phyloP scores from a whole-genome alignment of 331 rosid genomes.

The Malus hybrid region DNA sequence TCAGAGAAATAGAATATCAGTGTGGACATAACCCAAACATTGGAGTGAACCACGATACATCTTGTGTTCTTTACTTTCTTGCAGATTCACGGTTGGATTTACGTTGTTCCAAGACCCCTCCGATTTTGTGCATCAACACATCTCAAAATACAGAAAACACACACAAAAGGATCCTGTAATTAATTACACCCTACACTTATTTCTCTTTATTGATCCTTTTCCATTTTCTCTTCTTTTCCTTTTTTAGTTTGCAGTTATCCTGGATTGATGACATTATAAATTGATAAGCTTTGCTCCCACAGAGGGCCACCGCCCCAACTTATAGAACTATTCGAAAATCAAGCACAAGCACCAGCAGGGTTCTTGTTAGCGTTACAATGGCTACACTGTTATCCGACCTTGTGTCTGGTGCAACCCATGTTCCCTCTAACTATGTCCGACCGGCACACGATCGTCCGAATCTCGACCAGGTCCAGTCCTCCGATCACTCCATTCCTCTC shows the following conservation, averaged over 20 bases:
- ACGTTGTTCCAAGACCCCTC: too few relatives aligned
- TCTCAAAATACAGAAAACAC: neutral
- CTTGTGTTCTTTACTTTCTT: too few relatives aligned
- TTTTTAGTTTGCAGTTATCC: neutral
- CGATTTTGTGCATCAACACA: too few relatives aligned
- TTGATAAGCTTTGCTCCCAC: neutral
- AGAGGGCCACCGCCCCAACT: neutral
- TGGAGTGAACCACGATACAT: too few relatives aligned
- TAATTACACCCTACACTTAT: neutral
- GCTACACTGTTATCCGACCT: neutral
- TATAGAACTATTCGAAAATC: neutral
- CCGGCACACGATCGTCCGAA: conserved; percentile 14
- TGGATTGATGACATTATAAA: neutral
- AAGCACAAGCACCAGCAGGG: neutral
- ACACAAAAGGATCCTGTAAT: neutral
- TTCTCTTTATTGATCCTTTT: neutral
- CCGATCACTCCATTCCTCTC: conserved; percentile 12
- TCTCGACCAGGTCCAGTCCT: neutral
- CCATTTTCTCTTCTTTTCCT: neutral
- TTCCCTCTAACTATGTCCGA: conserved; percentile 11
- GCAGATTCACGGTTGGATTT: too few relatives aligned
- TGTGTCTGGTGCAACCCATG: neutral
- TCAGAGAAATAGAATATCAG: too few relatives aligned
- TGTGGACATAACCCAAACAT: too few relatives aligned
- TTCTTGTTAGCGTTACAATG: neutral